Evolutionary conservation across 768 basidiomycete genomes (phyloP).

Genomic region (Lactarius akahatsu): DNA sequence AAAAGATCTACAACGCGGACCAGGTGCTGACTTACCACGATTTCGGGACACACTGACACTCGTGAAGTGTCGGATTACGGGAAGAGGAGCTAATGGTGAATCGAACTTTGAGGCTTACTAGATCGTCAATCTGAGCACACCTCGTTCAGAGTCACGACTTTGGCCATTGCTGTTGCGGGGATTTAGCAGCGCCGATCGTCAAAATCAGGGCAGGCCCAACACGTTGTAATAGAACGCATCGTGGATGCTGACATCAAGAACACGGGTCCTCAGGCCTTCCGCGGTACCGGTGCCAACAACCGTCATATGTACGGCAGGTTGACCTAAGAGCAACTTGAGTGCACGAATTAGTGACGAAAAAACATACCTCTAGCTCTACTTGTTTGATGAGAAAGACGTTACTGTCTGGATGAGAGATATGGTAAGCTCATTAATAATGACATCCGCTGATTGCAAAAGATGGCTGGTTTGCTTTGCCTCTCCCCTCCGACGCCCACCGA

Average conservation of each 20-base stretch:
- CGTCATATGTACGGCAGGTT: conserved; percentile 23
- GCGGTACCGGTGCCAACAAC: conserved; percentile 11
- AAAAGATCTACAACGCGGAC: conserved; percentile 24
- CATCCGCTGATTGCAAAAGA: background rate
- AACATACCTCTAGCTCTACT: conserved; percentile 17
- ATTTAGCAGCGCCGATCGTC: conserved; percentile 20
- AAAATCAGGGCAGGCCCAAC: conserved; percentile 19
- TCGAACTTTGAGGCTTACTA: background rate
- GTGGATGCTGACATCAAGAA: conserved; percentile 13
- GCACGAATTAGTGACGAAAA: conserved; percentile 23
- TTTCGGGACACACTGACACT: conserved; percentile 11
- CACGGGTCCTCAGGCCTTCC: conserved; percentile 5
- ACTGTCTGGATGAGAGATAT: background rate
- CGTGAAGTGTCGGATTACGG: conserved; percentile 12
- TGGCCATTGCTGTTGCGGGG: conserved; percentile 6
- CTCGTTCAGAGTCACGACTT: background rate
- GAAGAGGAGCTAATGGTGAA: conserved; percentile 12
- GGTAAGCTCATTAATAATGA: background rate
- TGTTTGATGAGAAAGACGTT: conserved; percentile 11
- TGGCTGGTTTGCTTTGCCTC: background rate
- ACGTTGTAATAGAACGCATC: conserved; percentile 16
- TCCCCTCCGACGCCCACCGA: conserved; percentile 1
- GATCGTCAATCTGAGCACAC: conserved; percentile 14
- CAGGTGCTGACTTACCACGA: conserved; percentile 17
- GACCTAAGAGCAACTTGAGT: conserved; percentile 17